Conservation (phyloP, 176 grass and related monocot genomes). For the Oryza punctata region DNA sequence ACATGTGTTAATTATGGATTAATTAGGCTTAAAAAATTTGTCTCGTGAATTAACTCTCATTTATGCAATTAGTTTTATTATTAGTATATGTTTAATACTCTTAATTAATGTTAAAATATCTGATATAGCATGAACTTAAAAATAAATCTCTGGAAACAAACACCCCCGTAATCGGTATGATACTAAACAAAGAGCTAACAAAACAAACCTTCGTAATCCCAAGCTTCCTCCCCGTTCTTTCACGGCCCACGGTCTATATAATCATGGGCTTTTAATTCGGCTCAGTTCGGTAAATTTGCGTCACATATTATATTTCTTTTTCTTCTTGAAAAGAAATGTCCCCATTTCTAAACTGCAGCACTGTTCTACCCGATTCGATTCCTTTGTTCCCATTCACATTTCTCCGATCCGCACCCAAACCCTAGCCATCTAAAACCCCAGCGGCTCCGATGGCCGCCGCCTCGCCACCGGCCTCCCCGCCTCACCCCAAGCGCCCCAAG, state of each 20-base stretch:
- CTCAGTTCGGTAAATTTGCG: background rate
- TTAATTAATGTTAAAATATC: no score
- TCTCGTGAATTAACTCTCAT: no score
- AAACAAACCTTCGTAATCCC: background rate
- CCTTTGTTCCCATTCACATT: background rate
- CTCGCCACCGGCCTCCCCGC: constrained; percentile 60
- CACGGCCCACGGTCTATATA: background rate
- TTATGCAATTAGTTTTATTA: no score
- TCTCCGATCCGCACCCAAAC: constrained; percentile 39
- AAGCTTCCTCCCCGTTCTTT: background rate
- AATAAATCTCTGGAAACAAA: no score
- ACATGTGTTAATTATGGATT: no score
- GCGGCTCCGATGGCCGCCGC: constrained; percentile 46
- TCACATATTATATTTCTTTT: background rate
- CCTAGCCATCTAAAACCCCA: constrained; percentile 53
- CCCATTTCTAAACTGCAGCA: background rate
- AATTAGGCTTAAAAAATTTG: no score
- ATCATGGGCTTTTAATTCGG: background rate
- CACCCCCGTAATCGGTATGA: background rate
- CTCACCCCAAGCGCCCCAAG: constrained; percentile 69
- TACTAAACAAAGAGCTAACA: background rate
- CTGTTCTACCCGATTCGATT: constrained; percentile 30
- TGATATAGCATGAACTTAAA: no score
- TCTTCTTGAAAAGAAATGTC: background rate
- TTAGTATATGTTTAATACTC: no score